A percentile compares a stretch with the other conserved stretches of the same genome.
Evolutionary conservation across 345 rosid genomes (phyloP).

Genomic region (Orychophragmus violaceus): DNA sequence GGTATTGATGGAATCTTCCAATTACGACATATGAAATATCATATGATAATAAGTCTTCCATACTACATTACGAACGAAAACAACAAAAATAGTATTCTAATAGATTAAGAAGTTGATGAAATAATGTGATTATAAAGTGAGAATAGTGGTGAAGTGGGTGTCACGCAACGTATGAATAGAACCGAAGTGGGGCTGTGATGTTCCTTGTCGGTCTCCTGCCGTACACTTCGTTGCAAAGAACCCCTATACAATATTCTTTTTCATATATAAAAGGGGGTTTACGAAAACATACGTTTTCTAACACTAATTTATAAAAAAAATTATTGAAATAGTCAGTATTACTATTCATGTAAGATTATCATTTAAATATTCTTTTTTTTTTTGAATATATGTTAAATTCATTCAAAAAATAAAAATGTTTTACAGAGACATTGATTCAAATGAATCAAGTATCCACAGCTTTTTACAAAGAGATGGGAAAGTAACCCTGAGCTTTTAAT

Average conservation of each 20-base stretch:
- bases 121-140: not conserved
- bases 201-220: constrained; percentile 23
- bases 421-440: too few relatives aligned
- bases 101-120: not conserved
- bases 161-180: constrained; percentile 27
- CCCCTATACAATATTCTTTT: too few relatives aligned
- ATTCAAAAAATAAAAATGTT: too few relatives aligned
- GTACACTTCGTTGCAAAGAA: constrained; percentile 13
- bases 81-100: not conserved
- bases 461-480: too few relatives aligned
- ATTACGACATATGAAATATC: too few relatives aligned
- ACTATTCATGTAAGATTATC: not conserved
- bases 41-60: too few relatives aligned
- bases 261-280: not conserved
- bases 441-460: too few relatives aligned
- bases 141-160: constrained; percentile 22
- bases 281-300: too few relatives aligned
- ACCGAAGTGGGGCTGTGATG: constrained; percentile 27
- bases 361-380: too few relatives aligned
- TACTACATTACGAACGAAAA: not conserved
- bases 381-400: too few relatives aligned
- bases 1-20: too few relatives aligned
- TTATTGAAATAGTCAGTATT: not conserved
- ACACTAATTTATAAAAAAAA: not conserved
- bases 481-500: too few relatives aligned